Evolutionary conservation across 2,329 filamentous ascomycete genomes (phyloP), one percentile per base, ranked within the genome.

Genomic region (Venturia oleaginea): DNA sequence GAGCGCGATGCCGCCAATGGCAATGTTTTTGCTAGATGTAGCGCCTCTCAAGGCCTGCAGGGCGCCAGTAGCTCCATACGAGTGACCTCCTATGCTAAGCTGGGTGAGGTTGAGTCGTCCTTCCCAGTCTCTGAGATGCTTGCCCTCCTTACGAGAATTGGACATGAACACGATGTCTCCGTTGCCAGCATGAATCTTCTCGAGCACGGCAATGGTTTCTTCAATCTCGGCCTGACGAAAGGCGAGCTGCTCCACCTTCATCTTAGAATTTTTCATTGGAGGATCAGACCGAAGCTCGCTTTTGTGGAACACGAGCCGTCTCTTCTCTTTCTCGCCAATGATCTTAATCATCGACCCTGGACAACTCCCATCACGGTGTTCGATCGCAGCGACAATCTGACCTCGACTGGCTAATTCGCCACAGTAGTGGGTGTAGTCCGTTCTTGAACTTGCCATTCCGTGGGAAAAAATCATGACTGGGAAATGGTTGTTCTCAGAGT

Each of bases 391-490:
- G 2, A 95, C 90, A 7, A 94, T 85, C 27, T 92, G 81, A 46
- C 91, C 91, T 70, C 94, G 87, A 22, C 89, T 91, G 3, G 91
- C 89, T 34, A 96, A 77, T 0, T 89, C 90, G 19, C 89, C 89
- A 24, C 84, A 87, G 30, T 94, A 78, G 71, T 92, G 88, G 19
- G 89, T 93, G 77, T 96, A 96, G 13, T 90, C 86, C 70, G 94
- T 94, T 68, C 90, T 83, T 65, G 85, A 87, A 42, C 91, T 91
- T 43, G 89, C 91, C 0, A 96, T 80, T 0, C 91, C 91, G 72
- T 96, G 91, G 1, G 90, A 94, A 76, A 96, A 95, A 67, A 96
- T 80, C 78, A 91, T 86, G 0, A 91, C 88, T 0, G 91, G 91
- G 87, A 90, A 94, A 76, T 85, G 79, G 63, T 79, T 77, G 65